Conservation (phyloP, 768 basidiomycete genomes). For the Scleroderma bovista region DNA sequence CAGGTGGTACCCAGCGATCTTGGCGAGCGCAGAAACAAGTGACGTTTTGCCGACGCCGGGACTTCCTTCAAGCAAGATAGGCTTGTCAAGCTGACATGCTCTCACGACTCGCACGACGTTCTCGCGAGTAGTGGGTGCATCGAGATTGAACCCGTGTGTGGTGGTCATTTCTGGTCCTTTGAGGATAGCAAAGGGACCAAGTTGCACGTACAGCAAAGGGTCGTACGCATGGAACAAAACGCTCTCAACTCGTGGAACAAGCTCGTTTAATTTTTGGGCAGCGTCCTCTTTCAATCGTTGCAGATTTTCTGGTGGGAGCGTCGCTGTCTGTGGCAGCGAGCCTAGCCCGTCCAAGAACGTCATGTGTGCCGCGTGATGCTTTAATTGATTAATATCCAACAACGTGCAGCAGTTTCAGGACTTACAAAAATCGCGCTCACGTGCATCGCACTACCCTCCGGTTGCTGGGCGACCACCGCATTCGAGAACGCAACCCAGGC, state of each 20-base stretch:
- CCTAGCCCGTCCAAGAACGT: constrained; percentile 85
- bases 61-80: constrained; percentile 93
- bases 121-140: constrained; percentile 81
- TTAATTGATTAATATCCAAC: constrained; percentile 10
- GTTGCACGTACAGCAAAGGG: constrained; percentile 36
- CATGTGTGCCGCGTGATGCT: constrained; percentile 95
- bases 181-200: constrained; percentile 72
- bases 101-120: constrained; percentile 87
- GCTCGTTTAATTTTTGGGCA: constrained; percentile 42
- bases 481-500: constrained; percentile 93
- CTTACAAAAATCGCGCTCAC: constrained; percentile 64
- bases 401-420: constrained; percentile 1
- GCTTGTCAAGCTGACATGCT: constrained; percentile 85
- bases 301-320: constrained; percentile 56
- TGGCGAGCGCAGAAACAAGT: constrained; percentile 81
- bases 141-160: constrained; percentile 62
- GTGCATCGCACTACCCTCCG: constrained; percentile 31
- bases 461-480: constrained; percentile 35
- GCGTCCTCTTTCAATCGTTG: constrained; percentile 60
- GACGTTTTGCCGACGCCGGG: constrained; percentile 99
- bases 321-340: constrained; percentile 66
- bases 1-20: constrained; percentile 67
- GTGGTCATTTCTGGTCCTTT: constrained; percentile 43
- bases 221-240: constrained; percentile 27
- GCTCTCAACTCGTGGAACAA: constrained; percentile 43